Evolutionary conservation across 179 eudicot genomes (phyloP).

Genomic region (Pouteria campechiana): DNA sequence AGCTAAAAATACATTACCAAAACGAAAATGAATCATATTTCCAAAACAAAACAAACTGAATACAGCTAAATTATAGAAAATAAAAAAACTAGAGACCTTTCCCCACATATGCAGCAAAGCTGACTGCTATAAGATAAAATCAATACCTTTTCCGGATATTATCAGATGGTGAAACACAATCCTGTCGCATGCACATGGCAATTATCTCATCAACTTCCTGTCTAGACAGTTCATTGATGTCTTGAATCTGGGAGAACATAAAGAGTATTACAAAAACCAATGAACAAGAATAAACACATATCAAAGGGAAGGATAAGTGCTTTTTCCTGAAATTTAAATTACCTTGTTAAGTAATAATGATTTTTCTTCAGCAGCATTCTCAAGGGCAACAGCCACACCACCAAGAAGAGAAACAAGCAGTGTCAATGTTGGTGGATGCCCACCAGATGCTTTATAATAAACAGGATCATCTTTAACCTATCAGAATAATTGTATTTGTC

Average conservation of each 20-base stretch:
- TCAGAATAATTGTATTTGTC: not conserved
- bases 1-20: too few species aligned
- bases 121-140: too few species aligned
- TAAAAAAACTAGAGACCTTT: too few species aligned
- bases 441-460: constrained; percentile 31
- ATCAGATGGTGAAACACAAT: constrained; percentile 55
- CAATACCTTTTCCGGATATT: constrained; percentile 75
- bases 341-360: constrained; percentile 81
- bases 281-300: not conserved
- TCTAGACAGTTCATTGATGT: constrained; percentile 87
- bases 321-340: not conserved
- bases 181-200: constrained; percentile 37
- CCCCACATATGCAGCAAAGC: too few species aligned
- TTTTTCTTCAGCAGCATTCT: constrained; percentile 81
- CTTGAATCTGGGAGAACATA: constrained; percentile 56
- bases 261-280: not conserved
- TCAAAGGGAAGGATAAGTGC: not conserved
- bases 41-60: too few species aligned
- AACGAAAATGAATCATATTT: too few species aligned
- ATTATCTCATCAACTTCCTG: constrained; percentile 95
- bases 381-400: constrained; percentile 58
- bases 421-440: constrained; percentile 57
- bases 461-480: constrained; percentile 55
- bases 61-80: too few species aligned
- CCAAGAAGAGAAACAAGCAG: constrained; percentile 49